phyloP scores from a whole-genome alignment of 805 yeast genomes.

The Millerozyma acaciae region DNA sequence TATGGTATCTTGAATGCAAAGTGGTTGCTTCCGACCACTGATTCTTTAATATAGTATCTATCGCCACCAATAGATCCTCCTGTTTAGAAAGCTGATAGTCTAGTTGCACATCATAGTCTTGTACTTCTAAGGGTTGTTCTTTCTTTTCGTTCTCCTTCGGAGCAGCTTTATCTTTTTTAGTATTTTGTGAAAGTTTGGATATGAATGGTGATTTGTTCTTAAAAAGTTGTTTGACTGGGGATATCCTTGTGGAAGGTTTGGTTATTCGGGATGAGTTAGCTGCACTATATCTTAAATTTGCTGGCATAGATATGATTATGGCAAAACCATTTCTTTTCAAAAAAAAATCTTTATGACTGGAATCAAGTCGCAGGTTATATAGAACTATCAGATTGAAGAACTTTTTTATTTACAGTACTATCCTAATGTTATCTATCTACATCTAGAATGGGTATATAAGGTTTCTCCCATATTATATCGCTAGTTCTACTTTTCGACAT shows the following conservation, averaged over 20 bases:
- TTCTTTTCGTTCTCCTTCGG: constrained; percentile 3
- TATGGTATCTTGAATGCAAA: constrained; percentile 22
- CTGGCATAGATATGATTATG: constrained; percentile 12
- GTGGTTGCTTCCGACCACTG: constrained; percentile 37
- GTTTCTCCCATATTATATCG: not conserved
- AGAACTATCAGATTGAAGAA: too few relatives aligned
- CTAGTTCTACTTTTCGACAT: constrained; percentile 2
- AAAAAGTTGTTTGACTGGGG: constrained; percentile 21
- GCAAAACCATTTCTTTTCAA: too few relatives aligned
- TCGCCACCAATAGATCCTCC: constrained; percentile 28
- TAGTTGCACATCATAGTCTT: constrained; percentile 36
- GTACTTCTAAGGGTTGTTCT: constrained; percentile 15
- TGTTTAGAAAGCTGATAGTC: constrained; percentile 33
- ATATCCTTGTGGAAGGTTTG: constrained; percentile 15
- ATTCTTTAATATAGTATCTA: constrained; percentile 28
- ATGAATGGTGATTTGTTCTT: constrained; percentile 5
- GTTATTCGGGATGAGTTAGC: constrained; percentile 35
- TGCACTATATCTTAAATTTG: constrained; percentile 32
- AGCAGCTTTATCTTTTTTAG: too few relatives aligned
- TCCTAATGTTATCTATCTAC: too few relatives aligned
- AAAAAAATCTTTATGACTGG: too few relatives aligned
- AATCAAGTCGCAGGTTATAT: too few relatives aligned
- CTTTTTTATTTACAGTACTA: too few relatives aligned
- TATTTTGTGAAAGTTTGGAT: too few relatives aligned
- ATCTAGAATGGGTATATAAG: too few relatives aligned